A percentile compares a stretch with the other conserved stretches of the same genome.
Conservation (phyloP, 805 yeast species). For the Lipomyces chichibuensis region DNA sequence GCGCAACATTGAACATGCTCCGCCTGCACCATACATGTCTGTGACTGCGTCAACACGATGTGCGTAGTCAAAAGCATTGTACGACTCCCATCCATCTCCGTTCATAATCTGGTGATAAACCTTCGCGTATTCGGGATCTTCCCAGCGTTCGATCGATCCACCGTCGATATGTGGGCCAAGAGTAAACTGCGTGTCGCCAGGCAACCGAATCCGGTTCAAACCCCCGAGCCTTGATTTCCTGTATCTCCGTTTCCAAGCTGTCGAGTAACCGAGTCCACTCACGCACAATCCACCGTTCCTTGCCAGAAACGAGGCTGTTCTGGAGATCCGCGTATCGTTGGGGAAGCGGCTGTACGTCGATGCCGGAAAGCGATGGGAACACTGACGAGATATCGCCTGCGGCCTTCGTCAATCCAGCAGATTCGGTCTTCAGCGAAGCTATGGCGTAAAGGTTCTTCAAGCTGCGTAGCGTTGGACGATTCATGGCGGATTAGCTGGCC, state of each 20-base stretch:
- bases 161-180: constrained; percentile 51
- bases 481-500: not conserved
- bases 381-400: constrained; percentile 26
- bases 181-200: constrained; percentile 44
- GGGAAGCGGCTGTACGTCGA: constrained; percentile 11
- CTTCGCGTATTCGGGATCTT: constrained; percentile 47
- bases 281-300: constrained; percentile 5
- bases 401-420: not conserved
- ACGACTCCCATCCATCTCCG: constrained; percentile 49
- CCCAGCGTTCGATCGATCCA: constrained; percentile 54
- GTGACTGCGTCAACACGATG: constrained; percentile 45
- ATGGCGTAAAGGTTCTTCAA: not conserved
- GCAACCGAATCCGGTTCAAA: constrained; percentile 46
- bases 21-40: constrained; percentile 43
- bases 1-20: constrained; percentile 48
- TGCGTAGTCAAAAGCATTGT: constrained; percentile 48
- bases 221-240: constrained; percentile 13
- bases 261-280: constrained; percentile 19
- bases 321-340: constrained; percentile 16
- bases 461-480: not conserved
- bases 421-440: not conserved
- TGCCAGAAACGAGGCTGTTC: constrained; percentile 10
- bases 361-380: constrained; percentile 23
- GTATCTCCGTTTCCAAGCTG: constrained; percentile 7
- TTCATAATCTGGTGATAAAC: constrained; percentile 47